Percentiles rank a stretch among this genome's conserved stretches.
phyloP scores from a whole-genome alignment of 2,329 filamentous ascomycete genomes.

The Stachybotrys chartarum region DNA sequence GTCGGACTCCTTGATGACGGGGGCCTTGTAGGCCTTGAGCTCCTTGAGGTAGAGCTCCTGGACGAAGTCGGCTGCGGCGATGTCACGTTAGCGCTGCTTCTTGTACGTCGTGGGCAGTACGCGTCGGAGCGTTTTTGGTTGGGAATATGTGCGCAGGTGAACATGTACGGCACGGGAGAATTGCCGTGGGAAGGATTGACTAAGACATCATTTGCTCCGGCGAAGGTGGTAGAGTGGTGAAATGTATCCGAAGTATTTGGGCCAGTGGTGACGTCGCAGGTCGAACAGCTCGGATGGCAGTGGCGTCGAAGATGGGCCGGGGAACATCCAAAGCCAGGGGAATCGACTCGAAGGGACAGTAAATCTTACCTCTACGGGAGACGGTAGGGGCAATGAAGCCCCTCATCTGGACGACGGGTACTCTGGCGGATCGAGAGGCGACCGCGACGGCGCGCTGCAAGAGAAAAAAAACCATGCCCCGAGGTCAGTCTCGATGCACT shows the following conservation, averaged over 20 bases:
- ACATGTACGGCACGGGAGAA: neutral
- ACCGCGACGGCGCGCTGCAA: constrained; percentile 43
- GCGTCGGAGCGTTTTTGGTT: neutral
- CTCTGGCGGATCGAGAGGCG: constrained; percentile 37
- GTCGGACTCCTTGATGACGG: constrained; percentile 76
- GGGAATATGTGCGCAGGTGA: neutral
- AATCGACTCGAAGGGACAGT: neutral
- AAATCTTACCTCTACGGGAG: constrained; percentile 51
- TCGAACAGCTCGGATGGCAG: neutral
- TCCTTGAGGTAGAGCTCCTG: constrained; percentile 97
- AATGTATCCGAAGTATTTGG: neutral
- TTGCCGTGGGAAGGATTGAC: neutral
- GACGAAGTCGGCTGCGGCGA: constrained; percentile 75
- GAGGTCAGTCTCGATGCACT: no score
- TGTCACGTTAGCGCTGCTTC: constrained; percentile 2
- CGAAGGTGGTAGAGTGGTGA: neutral
- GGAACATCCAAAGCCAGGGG: constrained; percentile 1
- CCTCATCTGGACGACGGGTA: constrained; percentile 39
- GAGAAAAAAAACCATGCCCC: neutral
- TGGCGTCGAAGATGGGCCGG: neutral
- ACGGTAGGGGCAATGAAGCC: constrained; percentile 55
- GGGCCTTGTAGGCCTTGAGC: constrained; percentile 89
- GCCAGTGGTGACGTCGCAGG: neutral
- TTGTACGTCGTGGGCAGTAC: constrained; percentile 11
- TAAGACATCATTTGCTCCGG: neutral